Percentiles rank a stretch among this genome's conserved stretches.
phyloP scores from a whole-genome alignment of 208 protist genomes.

The Leishmania martiniquensis region DNA sequence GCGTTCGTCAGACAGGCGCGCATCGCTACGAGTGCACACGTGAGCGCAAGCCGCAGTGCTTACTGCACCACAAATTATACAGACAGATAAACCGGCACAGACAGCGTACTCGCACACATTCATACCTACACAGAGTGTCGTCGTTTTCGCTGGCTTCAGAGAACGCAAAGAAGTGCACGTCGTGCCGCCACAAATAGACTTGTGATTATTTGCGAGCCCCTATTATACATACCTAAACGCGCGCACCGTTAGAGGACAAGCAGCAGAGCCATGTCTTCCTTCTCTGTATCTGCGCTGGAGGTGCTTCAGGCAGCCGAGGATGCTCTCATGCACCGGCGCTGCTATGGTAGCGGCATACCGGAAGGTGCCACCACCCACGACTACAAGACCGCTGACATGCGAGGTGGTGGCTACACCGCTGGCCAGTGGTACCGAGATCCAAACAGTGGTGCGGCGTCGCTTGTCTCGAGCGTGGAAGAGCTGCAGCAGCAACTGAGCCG shows the following conservation, averaged over 20 bases:
- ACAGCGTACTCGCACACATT: not conserved
- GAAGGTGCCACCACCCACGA: not conserved
- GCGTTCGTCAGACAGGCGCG: not conserved
- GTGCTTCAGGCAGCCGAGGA: slow-evolving; percentile 70
- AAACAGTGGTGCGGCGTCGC: not conserved
- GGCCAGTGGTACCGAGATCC: not conserved
- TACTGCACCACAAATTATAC: not conserved
- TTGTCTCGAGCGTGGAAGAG: slow-evolving; percentile 26
- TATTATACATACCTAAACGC: not conserved
- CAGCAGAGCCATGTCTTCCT: slow-evolving; percentile 52
- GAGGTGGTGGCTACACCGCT: not conserved
- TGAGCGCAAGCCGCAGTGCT: not conserved
- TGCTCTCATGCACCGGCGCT: slow-evolving; percentile 43
- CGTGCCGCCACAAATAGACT: not conserved
- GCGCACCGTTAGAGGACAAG: not conserved
- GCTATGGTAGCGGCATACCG: not conserved
- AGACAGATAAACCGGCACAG: too few species aligned
- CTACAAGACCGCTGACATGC: not conserved
- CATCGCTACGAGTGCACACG: not conserved
- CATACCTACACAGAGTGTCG: too few species aligned
- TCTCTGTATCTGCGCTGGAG: slow-evolving; percentile 58
- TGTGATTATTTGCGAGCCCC: not conserved
- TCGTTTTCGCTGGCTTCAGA: not conserved
- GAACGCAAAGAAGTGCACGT: not conserved
- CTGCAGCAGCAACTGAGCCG: slow-evolving; percentile 66